phyloP scores from a whole-genome alignment of 202 grass and related monocot species.

The Zoysia matrella region DNA sequence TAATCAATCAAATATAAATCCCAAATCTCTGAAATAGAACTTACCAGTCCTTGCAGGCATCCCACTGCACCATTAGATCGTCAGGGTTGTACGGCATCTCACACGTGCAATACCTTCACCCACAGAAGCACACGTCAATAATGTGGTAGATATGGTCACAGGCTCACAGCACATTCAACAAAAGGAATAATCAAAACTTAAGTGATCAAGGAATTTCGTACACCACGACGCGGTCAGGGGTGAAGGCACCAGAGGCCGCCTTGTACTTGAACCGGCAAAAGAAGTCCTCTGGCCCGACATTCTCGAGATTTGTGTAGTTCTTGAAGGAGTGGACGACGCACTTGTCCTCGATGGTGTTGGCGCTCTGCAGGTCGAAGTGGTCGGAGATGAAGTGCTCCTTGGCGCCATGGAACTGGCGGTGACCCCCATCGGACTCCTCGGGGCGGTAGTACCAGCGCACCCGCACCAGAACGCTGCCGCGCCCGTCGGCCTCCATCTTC shows the following conservation, averaged over 20 bases:
- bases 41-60: constrained; percentile 86
- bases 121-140: not conserved
- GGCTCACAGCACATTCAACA: not conserved
- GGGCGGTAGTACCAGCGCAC: too few relatives aligned
- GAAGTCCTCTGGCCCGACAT: constrained; percentile 69
- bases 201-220: constrained; percentile 18
- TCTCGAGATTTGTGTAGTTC: constrained; percentile 82
- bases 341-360: constrained; percentile 65
- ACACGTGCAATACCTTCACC: constrained; percentile 80
- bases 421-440: constrained; percentile 62
- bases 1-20: not conserved
- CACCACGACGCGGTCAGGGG: constrained; percentile 79
- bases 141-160: not conserved
- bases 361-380: constrained; percentile 37
- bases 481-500: too few relatives aligned
- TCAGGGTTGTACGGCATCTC: constrained; percentile 93
- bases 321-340: constrained; percentile 83
- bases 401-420: constrained; percentile 79
- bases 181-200: not conserved
- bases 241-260: constrained; percentile 32
- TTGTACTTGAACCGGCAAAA: constrained; percentile 88
- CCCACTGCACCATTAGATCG: constrained; percentile 93
- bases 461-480: too few relatives aligned
- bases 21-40: not conserved
- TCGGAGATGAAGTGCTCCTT: constrained; percentile 87